Percentiles rank a stretch among this genome's conserved stretches.
phyloP scores from a whole-genome alignment of 2,329 filamentous ascomycete species.

The Neonectria sp. region DNA sequence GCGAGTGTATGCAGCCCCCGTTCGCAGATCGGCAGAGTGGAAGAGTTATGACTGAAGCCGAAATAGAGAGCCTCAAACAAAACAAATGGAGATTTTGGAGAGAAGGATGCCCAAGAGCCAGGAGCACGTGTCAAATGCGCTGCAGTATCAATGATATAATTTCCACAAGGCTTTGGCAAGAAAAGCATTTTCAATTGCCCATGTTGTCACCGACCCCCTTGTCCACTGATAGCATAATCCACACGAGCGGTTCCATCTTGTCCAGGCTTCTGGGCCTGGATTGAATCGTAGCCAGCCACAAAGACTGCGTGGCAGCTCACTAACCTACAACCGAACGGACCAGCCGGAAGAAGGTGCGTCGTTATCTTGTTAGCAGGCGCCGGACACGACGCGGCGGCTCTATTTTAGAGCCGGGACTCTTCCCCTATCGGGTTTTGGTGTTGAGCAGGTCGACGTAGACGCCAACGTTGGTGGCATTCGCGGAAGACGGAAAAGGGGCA shows the following conservation, averaged over 20 bases:
- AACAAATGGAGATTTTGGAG: not conserved
- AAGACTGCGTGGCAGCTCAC: not conserved
- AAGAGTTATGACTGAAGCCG: not conserved
- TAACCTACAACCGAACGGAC: not conserved
- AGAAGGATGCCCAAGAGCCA: not conserved
- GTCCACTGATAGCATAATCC: not conserved
- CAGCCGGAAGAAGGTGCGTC: not conserved
- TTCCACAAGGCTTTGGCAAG: not conserved
- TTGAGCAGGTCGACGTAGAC: not conserved
- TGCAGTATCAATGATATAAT: not conserved
- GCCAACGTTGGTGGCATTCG: not conserved
- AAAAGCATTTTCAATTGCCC: not conserved
- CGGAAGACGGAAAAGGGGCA: not conserved
- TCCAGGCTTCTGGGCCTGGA: not conserved
- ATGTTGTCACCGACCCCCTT: not conserved
- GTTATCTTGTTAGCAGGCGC: not conserved
- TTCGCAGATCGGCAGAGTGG: not conserved
- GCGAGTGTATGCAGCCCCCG: not conserved
- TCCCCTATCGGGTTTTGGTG: not conserved
- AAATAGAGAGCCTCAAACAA: not conserved
- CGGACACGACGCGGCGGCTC: not conserved
- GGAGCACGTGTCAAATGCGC: not conserved
- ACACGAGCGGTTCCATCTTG: not conserved
- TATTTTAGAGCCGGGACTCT: not conserved
- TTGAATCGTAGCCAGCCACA: not conserved